Conservation (phyloP, 2,329 filamentous ascomycete genomes). For the Chaetothyriales sp. region DNA sequence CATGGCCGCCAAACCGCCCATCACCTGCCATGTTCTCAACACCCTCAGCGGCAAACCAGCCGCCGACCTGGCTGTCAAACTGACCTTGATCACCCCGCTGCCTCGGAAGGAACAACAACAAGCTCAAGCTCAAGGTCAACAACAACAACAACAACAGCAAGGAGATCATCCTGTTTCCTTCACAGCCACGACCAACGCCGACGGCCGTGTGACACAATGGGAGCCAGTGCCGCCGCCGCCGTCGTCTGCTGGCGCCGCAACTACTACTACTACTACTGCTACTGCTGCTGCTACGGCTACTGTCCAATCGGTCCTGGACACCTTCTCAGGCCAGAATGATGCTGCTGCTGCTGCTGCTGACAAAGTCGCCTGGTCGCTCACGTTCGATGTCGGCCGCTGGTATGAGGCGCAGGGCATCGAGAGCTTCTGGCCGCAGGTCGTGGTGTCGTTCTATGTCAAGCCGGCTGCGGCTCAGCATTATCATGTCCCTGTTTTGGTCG, state of each 20-base stretch:
- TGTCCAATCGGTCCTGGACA: conserved; percentile 1
- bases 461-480: conserved; percentile 32
- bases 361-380: conserved; percentile 32
- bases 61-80: conserved; percentile 33
- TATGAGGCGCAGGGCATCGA: conserved; percentile 33
- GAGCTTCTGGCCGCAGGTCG: conserved; percentile 37
- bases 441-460: conserved; percentile 36
- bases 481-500: conserved; percentile 36
- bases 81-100: conserved; percentile 43
- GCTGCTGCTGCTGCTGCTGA: conserved; percentile 14
- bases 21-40: conserved; percentile 38
- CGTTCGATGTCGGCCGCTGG: conserved; percentile 32
- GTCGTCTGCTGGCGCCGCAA: conserved; percentile 15
- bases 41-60: conserved; percentile 31
- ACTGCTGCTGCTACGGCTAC: conserved; percentile 15
- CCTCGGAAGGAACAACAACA: conserved; percentile 15
- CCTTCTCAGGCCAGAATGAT: background rate
- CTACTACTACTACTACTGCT: conserved; percentile 3
- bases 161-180: conserved; percentile 18
- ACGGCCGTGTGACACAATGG: conserved; percentile 34
- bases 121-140: too few species aligned
- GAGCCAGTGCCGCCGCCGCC: conserved; percentile 17
- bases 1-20: conserved; percentile 19
- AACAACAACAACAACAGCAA: conserved; percentile 9
- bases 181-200: conserved; percentile 28